Percentiles rank a stretch among this genome's conserved stretches.
phyloP scores from a whole-genome alignment of 257 asterid genomes.

The Apocynum venetum region DNA sequence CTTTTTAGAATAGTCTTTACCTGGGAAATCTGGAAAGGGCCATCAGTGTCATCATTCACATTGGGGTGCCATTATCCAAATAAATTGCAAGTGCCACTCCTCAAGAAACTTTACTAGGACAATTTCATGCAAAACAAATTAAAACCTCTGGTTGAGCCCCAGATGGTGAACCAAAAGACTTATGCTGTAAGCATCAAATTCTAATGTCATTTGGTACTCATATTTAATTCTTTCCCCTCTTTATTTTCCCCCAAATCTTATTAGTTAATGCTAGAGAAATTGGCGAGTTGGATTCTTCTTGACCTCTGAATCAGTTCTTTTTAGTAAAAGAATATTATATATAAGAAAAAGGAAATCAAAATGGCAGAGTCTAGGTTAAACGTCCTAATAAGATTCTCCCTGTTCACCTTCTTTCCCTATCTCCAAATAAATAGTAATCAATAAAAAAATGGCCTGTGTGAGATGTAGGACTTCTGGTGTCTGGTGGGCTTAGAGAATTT shows the following conservation, averaged over 20 bases:
- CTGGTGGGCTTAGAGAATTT: neutral
- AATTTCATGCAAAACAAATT: neutral
- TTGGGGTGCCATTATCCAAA: constrained; percentile 4
- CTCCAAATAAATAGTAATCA: neutral
- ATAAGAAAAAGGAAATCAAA: too few species aligned
- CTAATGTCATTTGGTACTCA: too few species aligned
- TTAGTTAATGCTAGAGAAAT: too few species aligned
- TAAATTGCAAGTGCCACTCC: neutral
- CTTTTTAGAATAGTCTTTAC: constrained; percentile 15
- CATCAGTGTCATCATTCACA: constrained; percentile 21
- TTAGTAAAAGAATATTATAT: too few species aligned
- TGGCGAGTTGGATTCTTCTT: too few species aligned
- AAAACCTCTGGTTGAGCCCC: neutral
- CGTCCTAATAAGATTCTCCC: too few species aligned
- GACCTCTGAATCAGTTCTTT: too few species aligned
- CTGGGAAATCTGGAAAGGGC: constrained; percentile 5
- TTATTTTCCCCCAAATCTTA: too few species aligned
- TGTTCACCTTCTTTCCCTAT: neutral
- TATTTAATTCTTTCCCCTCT: too few species aligned
- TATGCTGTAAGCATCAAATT: neutral
- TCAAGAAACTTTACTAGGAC: neutral
- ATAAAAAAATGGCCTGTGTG: neutral
- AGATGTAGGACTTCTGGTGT: neutral
- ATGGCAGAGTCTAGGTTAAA: too few species aligned
- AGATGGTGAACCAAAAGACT: too few species aligned